A percentile compares a stretch with the other conserved stretches of the same genome.
Evolutionary conservation across 768 basidiomycete genomes (phyloP).

Genomic region (Tulasnella sp.): DNA sequence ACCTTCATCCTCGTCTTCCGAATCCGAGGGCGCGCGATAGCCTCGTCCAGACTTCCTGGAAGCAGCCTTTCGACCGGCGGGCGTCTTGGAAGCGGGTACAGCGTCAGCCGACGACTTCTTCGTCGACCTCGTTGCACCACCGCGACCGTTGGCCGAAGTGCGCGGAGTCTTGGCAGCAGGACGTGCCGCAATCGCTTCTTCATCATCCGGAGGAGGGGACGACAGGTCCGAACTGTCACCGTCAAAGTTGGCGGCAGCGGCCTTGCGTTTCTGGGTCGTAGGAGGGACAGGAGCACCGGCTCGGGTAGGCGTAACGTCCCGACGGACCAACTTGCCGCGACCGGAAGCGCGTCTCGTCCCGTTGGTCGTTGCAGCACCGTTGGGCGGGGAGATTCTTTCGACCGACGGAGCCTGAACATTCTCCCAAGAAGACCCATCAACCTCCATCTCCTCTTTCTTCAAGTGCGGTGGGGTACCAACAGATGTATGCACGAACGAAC

Average conservation of each 20-base stretch:
- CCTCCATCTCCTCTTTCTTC: neutral
- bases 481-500: neutral
- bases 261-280: constrained; percentile 11
- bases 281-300: neutral
- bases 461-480: constrained; percentile 12
- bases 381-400: neutral
- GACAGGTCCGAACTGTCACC: neutral
- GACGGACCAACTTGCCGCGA: neutral
- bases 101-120: neutral
- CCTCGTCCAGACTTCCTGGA: neutral
- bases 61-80: neutral
- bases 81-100: neutral
- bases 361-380: neutral
- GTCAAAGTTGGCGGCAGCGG: neutral
- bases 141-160: neutral
- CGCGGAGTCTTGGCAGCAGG: neutral
- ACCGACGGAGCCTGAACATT: neutral
- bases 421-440: constrained; percentile 5
- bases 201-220: neutral
- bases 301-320: neutral
- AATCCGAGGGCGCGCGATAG: neutral
- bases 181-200: neutral
- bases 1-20: constrained; percentile 10
- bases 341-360: neutral
- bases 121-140: neutral